Conservation (phyloP, 192 early-diverging fungal genomes). For the Coemansia sp. region DNA sequence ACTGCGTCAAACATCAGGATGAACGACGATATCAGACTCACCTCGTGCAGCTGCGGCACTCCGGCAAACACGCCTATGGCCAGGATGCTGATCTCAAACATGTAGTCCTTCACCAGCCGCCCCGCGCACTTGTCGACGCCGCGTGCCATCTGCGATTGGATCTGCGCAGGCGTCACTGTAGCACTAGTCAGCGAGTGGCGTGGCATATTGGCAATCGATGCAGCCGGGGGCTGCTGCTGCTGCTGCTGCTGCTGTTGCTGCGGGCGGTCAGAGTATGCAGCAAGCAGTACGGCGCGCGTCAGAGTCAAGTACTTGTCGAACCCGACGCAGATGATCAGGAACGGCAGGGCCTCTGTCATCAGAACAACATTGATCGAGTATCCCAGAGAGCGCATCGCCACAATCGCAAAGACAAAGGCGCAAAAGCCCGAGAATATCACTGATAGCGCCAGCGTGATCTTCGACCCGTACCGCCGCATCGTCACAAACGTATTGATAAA, state of each 20-base stretch:
- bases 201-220: neutral
- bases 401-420: constrained; percentile 75
- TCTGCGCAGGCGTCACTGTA: constrained; percentile 51
- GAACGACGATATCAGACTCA: constrained; percentile 79
- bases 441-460: constrained; percentile 73
- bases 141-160: constrained; percentile 63
- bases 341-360: constrained; percentile 85
- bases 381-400: constrained; percentile 69
- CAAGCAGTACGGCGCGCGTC: constrained; percentile 77
- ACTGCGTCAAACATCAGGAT: constrained; percentile 81
- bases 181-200: neutral
- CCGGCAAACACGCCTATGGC: constrained; percentile 75
- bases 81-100: constrained; percentile 82
- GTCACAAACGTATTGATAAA: constrained; percentile 80
- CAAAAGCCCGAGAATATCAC: constrained; percentile 74
- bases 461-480: constrained; percentile 84
- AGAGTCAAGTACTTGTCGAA: constrained; percentile 86
- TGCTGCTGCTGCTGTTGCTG: constrained; percentile 11
- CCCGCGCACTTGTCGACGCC: constrained; percentile 70
- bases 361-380: constrained; percentile 71
- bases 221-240: constrained; percentile 11
- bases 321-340: constrained; percentile 87
- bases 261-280: constrained; percentile 39
- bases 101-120: constrained; percentile 73
- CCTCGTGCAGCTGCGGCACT: constrained; percentile 75